phyloP scores from a whole-genome alignment of 257 asterid species.

The Solanum clarkiae region DNA sequence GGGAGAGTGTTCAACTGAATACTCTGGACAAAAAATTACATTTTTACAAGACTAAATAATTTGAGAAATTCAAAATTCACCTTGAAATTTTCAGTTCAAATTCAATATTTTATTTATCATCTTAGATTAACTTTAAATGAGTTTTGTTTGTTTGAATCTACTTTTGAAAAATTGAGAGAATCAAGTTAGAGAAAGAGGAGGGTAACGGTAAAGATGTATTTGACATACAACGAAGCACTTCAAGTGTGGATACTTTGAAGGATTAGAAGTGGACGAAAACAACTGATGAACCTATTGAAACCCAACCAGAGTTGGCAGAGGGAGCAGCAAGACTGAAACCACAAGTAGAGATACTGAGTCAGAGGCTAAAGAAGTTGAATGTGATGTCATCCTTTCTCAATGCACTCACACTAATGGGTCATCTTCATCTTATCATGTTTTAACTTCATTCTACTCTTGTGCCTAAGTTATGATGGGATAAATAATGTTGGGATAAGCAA shows the following conservation, averaged over 20 bases:
- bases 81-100: no score
- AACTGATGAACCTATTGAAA: not conserved
- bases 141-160: no score
- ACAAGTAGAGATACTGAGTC: conserved; percentile 12
- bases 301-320: not conserved
- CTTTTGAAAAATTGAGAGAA: conserved; percentile 9
- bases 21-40: no score
- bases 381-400: conserved; percentile 49
- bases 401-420: conserved; percentile 21
- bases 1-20: no score
- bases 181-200: conserved; percentile 64
- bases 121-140: no score
- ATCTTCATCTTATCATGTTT: no score
- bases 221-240: not conserved
- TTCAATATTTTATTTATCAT: no score
- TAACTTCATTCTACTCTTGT: no score
- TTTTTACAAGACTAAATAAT: no score
- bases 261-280: not conserved
- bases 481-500: no score
- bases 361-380: conserved; percentile 30
- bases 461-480: no score
- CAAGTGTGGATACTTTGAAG: not conserved
- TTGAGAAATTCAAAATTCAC: no score
- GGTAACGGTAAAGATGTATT: conserved; percentile 18
- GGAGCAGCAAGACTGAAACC: conserved; percentile 2